phyloP scores from a whole-genome alignment of 2,329 filamentous ascomycete genomes.

The Colletotrichum navitas region DNA sequence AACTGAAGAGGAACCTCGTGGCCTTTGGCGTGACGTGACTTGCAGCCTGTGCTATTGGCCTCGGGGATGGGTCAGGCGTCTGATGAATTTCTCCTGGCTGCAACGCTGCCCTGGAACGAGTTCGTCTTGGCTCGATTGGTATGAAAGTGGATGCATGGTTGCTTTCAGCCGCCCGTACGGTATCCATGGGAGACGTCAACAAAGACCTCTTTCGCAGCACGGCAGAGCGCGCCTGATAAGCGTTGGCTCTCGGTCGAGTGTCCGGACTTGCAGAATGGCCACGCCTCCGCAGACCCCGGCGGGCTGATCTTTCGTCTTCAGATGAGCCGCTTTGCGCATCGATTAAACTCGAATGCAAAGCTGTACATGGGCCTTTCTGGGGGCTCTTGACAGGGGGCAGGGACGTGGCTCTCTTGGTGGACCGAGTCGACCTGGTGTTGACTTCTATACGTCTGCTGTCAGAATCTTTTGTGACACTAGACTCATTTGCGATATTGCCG shows the following conservation, averaged over 20 bases:
- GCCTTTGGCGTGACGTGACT: conserved; percentile 18
- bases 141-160: not conserved
- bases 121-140: not conserved
- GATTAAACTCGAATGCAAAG: conserved; percentile 26
- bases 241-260: conserved; percentile 15
- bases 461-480: not conserved
- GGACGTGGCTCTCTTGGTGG: conserved; percentile 25
- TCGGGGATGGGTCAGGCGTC: not conserved
- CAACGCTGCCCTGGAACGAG: not conserved
- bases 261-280: conserved; percentile 30
- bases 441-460: not conserved
- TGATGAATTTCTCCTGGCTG: not conserved
- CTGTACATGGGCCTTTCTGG: not conserved
- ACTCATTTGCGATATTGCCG: not conserved
- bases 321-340: conserved; percentile 27
- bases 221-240: conserved; percentile 28
- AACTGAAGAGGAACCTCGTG: conserved; percentile 39
- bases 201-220: conserved; percentile 32
- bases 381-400: conserved; percentile 23
- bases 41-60: not conserved
- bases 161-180: conserved; percentile 4
- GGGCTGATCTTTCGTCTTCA: conserved; percentile 40
- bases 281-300: conserved; percentile 42
- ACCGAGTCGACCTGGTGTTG: not conserved
- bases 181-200: conserved; percentile 13